Base-by-base conservation (phyloP, 208 protist genomes). In the Leishmania tropica region DNA sequence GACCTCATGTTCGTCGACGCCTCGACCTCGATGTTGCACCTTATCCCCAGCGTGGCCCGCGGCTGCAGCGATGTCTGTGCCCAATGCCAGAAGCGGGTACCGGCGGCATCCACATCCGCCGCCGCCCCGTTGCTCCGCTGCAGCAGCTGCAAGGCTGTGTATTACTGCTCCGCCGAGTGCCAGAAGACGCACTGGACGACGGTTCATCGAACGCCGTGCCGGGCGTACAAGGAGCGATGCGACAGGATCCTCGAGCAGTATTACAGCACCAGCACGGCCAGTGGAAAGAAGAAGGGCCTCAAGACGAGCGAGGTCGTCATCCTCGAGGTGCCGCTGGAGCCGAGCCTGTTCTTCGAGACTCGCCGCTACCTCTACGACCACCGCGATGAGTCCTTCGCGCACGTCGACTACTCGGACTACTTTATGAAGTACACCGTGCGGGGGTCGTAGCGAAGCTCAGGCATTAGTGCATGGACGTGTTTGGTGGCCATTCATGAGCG, bases 1-100 rank as follows among this genome's bases (percentile, higher is more conserved):
- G 90, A 96, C 62, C 77, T 96, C 54, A 93, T 96, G 92, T 96
- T 96, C 77, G 81, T 96, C 28, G 93, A 96, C 65, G 92, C 93
- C 28, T 95, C 92, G 31, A 94, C 90, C 40, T 83, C 90, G 37
- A 86, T 95, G 87, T 71, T 94, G 64, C 90, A 95, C 73, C 82
- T 94, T 28, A 92, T 94, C 65, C 93, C 93, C 2, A 78, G 81
- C 68, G 93, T 96, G 24, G 85, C 83, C n/a, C 90, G 90, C 64
- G 76, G 85, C 83, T 83, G 78, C 85, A 85, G 89, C 75, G 54
- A 88, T 37, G 74, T 83, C 42, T 96, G 93, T 76, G 88, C 87
- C 19, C 64, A 91, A 76, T 96, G 93, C 75, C 81, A 86, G 62
- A 88, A 87, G 68, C 42, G 76, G 1, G 40, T 45, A 31, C 48